Evolutionary conservation across 768 basidiomycete species (phyloP), one percentile per base, ranked within the genome.

Genomic region (Clathrus columnatus): DNA sequence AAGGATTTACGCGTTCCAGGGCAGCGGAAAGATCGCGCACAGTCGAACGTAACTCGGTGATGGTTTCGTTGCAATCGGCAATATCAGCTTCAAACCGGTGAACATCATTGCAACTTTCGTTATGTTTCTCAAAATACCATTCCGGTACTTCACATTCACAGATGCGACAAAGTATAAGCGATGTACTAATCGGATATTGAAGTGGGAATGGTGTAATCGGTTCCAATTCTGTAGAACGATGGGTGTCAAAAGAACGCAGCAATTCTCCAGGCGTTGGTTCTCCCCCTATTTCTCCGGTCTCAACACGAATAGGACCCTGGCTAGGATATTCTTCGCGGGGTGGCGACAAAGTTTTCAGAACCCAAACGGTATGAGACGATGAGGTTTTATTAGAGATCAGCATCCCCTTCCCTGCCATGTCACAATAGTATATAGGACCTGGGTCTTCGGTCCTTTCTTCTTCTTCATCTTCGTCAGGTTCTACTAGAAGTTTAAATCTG

Each of bases 41-140:
- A 5, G 91, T 88, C 64, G 84, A 88, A 56, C 84, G 82, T 51
- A 98, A 76, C 65, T 98, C 96, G 16, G 77, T 70, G 54, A 98
- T 85, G 21, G 85, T 85, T 68, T 99, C 96, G 71, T 98, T 96
- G 74, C 87, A 91, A 64, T 92, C 90, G 36, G 79, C 72, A 61
- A 98, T 93, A 69, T 96, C 94, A 17, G 93, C 92, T 70, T 99
- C 96, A 59, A 99, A 77, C 45, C 91, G 84, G 70, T 99, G 96
- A 2, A 89, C 85, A 71, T 97, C 95, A 61, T 83, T 91, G 63
- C 96, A 99, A 10, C 94, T 98, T 71, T 99, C 96, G 78, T 92
- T 98, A 74, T 99, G 96, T 73, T 97, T 98, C 73, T 98, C 96
- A 68, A 99, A 99, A 74, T 93, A 99, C 96, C 96, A 99, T 59